phyloP scores from a whole-genome alignment of 495 filamentous ascomycete species.

The Penicillium waksmanii region DNA sequence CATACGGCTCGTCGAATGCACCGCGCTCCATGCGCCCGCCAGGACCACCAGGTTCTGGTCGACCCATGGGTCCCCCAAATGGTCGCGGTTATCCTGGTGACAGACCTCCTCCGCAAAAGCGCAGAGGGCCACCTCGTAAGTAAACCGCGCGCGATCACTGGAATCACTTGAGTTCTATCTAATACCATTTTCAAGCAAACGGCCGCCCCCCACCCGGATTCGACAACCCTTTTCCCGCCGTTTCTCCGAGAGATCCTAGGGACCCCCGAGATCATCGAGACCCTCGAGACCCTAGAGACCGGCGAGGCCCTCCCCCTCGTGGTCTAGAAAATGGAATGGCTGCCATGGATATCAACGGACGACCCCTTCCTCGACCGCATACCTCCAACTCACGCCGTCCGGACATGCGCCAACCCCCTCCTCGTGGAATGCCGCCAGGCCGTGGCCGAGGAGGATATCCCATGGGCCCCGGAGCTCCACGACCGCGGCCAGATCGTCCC shows the following conservation, averaged over 20 bases:
- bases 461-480: constrained; percentile 17
- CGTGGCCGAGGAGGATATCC: constrained; percentile 29
- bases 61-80: constrained; percentile 24
- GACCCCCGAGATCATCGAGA: constrained; percentile 29
- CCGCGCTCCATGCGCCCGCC: constrained; percentile 40
- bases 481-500: constrained; percentile 28
- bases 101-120: constrained; percentile 30
- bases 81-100: constrained; percentile 34
- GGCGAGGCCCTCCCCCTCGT: constrained; percentile 28
- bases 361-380: constrained; percentile 41
- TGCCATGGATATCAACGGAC: constrained; percentile 58
- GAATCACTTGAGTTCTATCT: background rate
- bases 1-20: constrained; percentile 45
- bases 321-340: constrained; percentile 59
- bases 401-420: constrained; percentile 34
- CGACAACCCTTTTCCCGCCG: constrained; percentile 71
- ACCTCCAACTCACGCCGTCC: constrained; percentile 42
- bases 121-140: constrained; percentile 40
- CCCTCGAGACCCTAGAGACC: constrained; percentile 20
- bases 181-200: background rate
- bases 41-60: constrained; percentile 53
- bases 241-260: constrained; percentile 45
- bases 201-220: constrained; percentile 33
- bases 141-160: constrained; percentile 8
- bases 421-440: constrained; percentile 29